These are phyloP conservation scores for Euphorbia corollata DNA, from an alignment of 441 rosid species.

Conservation along the genomic window DNA sequence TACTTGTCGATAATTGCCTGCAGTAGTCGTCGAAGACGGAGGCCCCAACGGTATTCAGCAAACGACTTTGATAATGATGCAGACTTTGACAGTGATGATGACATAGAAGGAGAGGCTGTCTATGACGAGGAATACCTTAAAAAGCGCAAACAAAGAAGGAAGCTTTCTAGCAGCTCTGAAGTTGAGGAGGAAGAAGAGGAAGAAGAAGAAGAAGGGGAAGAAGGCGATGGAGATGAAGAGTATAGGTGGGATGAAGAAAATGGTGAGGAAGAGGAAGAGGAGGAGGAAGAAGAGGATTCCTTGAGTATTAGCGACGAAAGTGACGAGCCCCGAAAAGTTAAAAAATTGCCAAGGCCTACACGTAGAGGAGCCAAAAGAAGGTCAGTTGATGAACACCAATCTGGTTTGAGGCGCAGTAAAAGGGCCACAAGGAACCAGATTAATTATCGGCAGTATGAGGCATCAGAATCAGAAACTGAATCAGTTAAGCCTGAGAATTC, in stretches of 20 bases:
- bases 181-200: constrained; percentile 99
- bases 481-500: constrained; percentile 45
- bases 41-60: constrained; percentile 81
- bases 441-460: constrained; percentile 69
- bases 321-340: constrained; percentile 58
- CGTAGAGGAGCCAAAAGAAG: constrained; percentile 69
- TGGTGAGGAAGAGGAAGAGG: constrained; percentile 57
- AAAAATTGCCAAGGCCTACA: constrained; percentile 61
- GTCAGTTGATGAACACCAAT: constrained; percentile 61
- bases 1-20: constrained; percentile 19
- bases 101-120: constrained; percentile 93
- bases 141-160: constrained; percentile 73
- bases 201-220: constrained; percentile 65
- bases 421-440: constrained; percentile 69
- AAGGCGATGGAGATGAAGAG: constrained; percentile 63
- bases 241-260: too few species aligned
- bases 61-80: constrained; percentile 78
- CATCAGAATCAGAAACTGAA: constrained; percentile 83
- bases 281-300: constrained; percentile 57
- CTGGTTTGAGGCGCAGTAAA: constrained; percentile 93
- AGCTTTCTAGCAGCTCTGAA: constrained; percentile 79
- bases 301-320: constrained; percentile 73
- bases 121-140: constrained; percentile 89
- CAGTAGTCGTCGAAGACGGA: constrained; percentile 75
- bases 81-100: constrained; percentile 85